Evolutionary conservation across 2,329 filamentous ascomycete genomes (phyloP), one percentile per base, ranked within the genome.

Genomic region (Stylonectria norvegica): DNA sequence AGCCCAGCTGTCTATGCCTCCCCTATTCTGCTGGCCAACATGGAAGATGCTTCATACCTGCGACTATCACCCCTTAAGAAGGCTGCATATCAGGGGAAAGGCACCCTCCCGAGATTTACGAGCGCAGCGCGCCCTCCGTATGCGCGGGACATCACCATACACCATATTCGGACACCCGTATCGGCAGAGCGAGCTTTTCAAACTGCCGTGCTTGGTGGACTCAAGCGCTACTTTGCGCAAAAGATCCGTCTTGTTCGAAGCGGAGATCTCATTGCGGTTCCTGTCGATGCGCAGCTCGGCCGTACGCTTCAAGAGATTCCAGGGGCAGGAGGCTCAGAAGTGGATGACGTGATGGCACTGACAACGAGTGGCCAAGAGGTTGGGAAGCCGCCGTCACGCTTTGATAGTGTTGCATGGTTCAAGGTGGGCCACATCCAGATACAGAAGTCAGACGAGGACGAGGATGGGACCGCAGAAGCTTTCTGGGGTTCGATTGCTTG

Each of bases 161-260:
- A 91, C 33, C 93, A 95, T 53, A 81, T 98, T 29, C 84, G 89
- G 9, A 95, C 90, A 0, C 93, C 93, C 0, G 72, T 93, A 6
- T 91, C 90, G 1, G 90, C 86, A 4, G 91, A 97, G 56, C 78
- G 88, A 32, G 78, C 85, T 2, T 77, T 95, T 8, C 90, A 97
- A 59, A 86, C 88, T 5, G 87, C 87, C 4, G 76, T 97, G 4
- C 83, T 97, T 52, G 83, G 87, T 14, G 89, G 88, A 0, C 66
- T 98, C 29, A 96, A 96, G 61, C 81, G 81, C 27, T 85, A 96
- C 59, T 96, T 98, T 61, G 86, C 94, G 50, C 79, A 80, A 40
- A 88, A 86, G 55, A 79, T 85, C 41, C 81, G 93, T 4, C 77
- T 97, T 10, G 79, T 97, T 27, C 89, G 89, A 57, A 83, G 80